phyloP scores from a whole-genome alignment of 2,329 filamentous ascomycete genomes.

The Ophiostoma piceae region DNA sequence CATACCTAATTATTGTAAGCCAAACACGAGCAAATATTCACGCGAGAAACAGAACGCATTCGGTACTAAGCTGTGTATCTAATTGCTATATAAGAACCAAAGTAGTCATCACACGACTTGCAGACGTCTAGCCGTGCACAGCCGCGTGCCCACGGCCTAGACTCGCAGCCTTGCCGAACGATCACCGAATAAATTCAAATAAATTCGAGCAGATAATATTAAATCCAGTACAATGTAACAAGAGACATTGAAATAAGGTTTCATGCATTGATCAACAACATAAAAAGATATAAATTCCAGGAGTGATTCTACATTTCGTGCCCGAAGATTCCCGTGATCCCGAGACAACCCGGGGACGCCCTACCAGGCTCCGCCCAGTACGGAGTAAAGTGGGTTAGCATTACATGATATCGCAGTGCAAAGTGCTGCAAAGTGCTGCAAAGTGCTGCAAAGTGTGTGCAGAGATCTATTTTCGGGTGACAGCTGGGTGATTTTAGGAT shows the following conservation, averaged over 20 bases:
- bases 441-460: neutral
- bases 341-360: conserved; percentile 20
- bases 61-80: too few species aligned
- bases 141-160: neutral
- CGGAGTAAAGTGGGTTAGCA: conserved; percentile 13
- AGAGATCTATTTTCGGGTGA: neutral
- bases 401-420: neutral
- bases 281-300: neutral
- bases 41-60: too few species aligned
- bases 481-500: neutral
- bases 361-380: conserved; percentile 13
- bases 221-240: neutral
- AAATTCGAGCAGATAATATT: neutral
- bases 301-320: neutral
- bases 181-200: conserved; percentile 1
- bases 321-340: conserved; percentile 16
- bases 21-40: too few species aligned
- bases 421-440: neutral
- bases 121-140: neutral
- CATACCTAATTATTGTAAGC: too few species aligned
- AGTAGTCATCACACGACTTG: neutral
- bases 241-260: neutral
- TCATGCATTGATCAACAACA: conserved; percentile 4
- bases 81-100: too few species aligned
- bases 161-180: conserved; percentile 4